Percentiles rank a stretch among this genome's conserved stretches.
Evolutionary conservation across 1,284 basidiomycete species (phyloP).

Genomic region (Nidula niveotomentosa): DNA sequence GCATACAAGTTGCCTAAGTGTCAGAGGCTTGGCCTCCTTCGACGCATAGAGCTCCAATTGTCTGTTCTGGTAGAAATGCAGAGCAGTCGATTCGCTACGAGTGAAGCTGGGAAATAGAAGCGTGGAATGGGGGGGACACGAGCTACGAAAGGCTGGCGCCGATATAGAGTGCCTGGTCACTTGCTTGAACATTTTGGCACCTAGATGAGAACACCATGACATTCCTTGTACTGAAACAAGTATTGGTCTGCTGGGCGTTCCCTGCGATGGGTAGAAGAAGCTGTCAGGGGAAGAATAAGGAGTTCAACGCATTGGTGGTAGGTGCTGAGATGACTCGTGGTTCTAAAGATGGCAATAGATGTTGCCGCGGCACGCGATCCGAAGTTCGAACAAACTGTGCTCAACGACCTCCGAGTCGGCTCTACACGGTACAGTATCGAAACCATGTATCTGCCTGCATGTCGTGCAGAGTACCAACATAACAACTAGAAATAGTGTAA

Average conservation of each 20-base stretch:
- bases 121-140: too few species aligned
- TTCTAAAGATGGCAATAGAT: too few species aligned
- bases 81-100: conserved; percentile 43
- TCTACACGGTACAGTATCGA: too few species aligned
- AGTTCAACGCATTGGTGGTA: neutral
- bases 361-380: too few species aligned
- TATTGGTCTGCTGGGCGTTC: too few species aligned
- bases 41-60: conserved; percentile 83
- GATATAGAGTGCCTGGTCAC: neutral
- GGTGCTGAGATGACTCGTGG: neutral
- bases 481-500: too few species aligned
- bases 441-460: too few species aligned
- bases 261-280: too few species aligned
- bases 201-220: neutral
- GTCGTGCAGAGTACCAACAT: too few species aligned
- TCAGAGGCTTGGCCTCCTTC: conserved; percentile 72
- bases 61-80: conserved; percentile 85
- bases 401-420: too few species aligned
- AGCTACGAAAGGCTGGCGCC: too few species aligned
- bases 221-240: neutral
- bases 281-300: neutral
- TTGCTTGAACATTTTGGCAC: neutral
- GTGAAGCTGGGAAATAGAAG: neutral
- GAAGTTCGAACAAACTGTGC: too few species aligned
- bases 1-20: conserved; percentile 79